phyloP scores from a whole-genome alignment of 2,329 filamentous ascomycete species.

The Cercospora zeae-maydis region DNA sequence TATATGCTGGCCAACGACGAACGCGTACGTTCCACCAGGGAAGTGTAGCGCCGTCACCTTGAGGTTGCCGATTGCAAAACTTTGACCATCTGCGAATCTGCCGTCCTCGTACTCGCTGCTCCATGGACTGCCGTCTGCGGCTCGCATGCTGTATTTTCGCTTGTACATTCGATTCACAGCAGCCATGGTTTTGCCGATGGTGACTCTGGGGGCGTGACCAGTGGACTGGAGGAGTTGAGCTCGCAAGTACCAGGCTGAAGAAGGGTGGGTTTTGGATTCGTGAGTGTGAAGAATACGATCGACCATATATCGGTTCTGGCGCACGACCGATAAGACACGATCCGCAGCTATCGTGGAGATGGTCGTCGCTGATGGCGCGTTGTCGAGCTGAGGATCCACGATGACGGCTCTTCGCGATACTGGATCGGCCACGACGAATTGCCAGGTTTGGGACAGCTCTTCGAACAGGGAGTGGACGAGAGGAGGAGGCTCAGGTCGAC shows the following conservation, averaged over 20 bases:
- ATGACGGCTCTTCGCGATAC: conserved; percentile 50
- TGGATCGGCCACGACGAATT: conserved; percentile 58
- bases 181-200: conserved; percentile 18
- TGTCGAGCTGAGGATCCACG: conserved; percentile 62
- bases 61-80: conserved; percentile 21
- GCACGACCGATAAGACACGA: conserved; percentile 17
- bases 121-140: conserved; percentile 18
- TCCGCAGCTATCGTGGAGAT: conserved; percentile 28
- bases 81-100: conserved; percentile 19
- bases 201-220: conserved; percentile 20
- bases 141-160: conserved; percentile 23
- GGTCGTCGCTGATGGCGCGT: conserved; percentile 34
- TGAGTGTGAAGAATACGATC: conserved; percentile 26
- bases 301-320: conserved; percentile 22
- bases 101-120: conserved; percentile 15
- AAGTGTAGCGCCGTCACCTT: conserved; percentile 20
- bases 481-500: conserved; percentile 18
- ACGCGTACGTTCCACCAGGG: conserved; percentile 19
- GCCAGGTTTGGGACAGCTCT: conserved; percentile 53
- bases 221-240: conserved; percentile 20
- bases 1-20: conserved; percentile 23
- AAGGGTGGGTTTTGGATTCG: conserved; percentile 19
- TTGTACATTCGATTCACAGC: conserved; percentile 24
- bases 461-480: conserved; percentile 38
- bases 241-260: conserved; percentile 27